Evolutionary conservation across 108 stramenopile genomes (phyloP).

Genomic region (Nitzschia palea): DNA sequence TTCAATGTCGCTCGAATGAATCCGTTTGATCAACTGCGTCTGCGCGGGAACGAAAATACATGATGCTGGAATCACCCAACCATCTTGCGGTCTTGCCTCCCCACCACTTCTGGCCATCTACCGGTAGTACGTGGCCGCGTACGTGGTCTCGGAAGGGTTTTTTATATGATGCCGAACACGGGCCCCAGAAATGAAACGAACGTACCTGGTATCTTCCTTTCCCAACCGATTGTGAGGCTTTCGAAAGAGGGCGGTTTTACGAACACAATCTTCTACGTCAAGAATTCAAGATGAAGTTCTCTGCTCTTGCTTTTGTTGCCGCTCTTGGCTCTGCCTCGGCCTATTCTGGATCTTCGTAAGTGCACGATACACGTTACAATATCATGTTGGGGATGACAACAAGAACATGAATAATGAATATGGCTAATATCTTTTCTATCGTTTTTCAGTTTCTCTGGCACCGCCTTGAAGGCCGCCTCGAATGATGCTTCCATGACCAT

Average conservation of each 20-base stretch:
- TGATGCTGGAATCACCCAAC: too few relatives aligned
- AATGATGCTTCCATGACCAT: slow-evolving; percentile 82
- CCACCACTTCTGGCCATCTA: too few relatives aligned
- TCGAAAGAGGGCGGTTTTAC: not conserved
- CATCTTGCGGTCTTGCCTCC: too few relatives aligned
- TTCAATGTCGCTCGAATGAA: too few relatives aligned
- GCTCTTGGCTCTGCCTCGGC: slow-evolving; percentile 76
- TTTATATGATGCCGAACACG: too few relatives aligned
- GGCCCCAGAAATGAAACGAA: not conserved
- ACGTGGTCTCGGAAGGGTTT: too few relatives aligned
- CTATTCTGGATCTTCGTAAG: slow-evolving; percentile 69
- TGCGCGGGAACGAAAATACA: too few relatives aligned
- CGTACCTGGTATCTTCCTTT: not conserved
- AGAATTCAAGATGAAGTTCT: slow-evolving; percentile 76
- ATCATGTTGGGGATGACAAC: not conserved
- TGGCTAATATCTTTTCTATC: not conserved
- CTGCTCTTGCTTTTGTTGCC: slow-evolving; percentile 65
- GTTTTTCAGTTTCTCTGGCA: slow-evolving; percentile 66
- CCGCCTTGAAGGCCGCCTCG: slow-evolving; percentile 68
- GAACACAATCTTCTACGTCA: not conserved
- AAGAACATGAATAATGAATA: not conserved
- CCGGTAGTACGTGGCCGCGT: too few relatives aligned
- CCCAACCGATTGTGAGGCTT: not conserved
- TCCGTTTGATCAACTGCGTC: too few relatives aligned
- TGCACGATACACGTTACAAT: slow-evolving; percentile 3